Evolutionary conservation across 2,329 filamentous ascomycete genomes (phyloP).

Genomic region (Colletotrichum liaoningense): DNA sequence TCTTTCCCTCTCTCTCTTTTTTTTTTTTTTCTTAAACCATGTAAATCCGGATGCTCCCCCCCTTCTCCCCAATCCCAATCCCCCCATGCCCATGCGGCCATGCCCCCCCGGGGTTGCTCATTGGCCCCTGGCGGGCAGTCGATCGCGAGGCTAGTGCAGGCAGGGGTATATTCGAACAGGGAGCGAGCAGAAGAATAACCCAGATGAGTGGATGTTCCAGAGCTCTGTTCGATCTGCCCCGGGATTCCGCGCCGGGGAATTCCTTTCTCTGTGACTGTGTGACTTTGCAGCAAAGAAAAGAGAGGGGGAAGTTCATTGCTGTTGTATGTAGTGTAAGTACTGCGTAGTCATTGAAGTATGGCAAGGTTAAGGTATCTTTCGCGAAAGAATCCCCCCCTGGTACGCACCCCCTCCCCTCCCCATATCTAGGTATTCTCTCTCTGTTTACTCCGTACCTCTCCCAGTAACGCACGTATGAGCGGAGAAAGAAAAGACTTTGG

Average conservation of each 20-base stretch:
- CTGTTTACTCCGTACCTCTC: not conserved
- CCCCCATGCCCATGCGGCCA: not conserved
- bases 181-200: constrained; percentile 29
- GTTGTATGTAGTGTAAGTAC: not conserved
- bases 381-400: not conserved
- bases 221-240: constrained; percentile 36
- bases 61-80: not conserved
- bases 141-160: constrained; percentile 31
- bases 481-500: not conserved
- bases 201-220: constrained; percentile 31
- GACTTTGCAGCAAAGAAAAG: constrained; percentile 9
- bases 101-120: not conserved
- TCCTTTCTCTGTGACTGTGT: constrained; percentile 13
- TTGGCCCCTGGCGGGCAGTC: constrained; percentile 28
- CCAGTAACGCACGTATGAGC: constrained; percentile 9
- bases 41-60: not conserved
- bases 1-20: not conserved
- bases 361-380: not conserved
- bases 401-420: not conserved
- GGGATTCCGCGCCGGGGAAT: constrained; percentile 26
- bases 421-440: not conserved
- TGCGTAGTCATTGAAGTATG: not conserved
- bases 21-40: not conserved
- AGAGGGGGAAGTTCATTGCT: not conserved
- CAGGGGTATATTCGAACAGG: constrained; percentile 14